phyloP scores from a whole-genome alignment of 164 flowering plant species.

The Berberis vulgaris region DNA sequence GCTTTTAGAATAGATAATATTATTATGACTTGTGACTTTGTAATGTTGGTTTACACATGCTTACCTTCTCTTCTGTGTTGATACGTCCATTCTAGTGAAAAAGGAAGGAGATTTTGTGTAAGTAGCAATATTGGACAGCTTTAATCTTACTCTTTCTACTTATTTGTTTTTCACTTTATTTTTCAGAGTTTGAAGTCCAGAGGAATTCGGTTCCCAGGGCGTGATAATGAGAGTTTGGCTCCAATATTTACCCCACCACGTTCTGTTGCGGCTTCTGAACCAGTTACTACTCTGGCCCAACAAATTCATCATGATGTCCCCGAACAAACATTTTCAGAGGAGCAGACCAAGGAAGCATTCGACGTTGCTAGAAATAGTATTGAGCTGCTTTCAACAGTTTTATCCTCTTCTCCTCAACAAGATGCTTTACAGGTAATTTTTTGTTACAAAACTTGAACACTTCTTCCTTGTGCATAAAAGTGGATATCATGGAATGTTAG shows the following conservation, averaged over 20 bases:
- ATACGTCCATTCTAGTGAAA: too few relatives aligned
- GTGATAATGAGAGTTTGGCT: conserved; percentile 88
- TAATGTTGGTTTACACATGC: too few relatives aligned
- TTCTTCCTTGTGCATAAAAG: too few relatives aligned
- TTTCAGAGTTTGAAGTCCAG: conserved; percentile 76
- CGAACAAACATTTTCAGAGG: conserved; percentile 47
- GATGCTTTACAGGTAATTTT: conserved; percentile 72
- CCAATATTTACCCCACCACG: conserved; percentile 91
- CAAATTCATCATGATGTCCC: conserved; percentile 40
- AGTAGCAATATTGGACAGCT: too few relatives aligned
- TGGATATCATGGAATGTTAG: too few relatives aligned
- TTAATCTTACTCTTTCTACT: background rate
- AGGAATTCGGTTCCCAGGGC: conserved; percentile 89
- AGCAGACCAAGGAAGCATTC: conserved; percentile 91
- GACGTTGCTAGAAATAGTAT: conserved; percentile 90
- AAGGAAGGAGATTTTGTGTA: too few relatives aligned
- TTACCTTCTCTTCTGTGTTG: too few relatives aligned
- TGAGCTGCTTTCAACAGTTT: conserved; percentile 85
- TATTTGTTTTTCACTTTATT: background rate
- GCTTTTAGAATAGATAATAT: too few relatives aligned
- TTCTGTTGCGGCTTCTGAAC: conserved; percentile 46
- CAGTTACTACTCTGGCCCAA: conserved; percentile 26
- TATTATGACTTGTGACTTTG: too few relatives aligned
- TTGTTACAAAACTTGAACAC: background rate
- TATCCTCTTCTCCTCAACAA: conserved; percentile 89